Evolutionary conservation across 257 asterid genomes (phyloP).

Genomic region (Echium plantagineum): DNA sequence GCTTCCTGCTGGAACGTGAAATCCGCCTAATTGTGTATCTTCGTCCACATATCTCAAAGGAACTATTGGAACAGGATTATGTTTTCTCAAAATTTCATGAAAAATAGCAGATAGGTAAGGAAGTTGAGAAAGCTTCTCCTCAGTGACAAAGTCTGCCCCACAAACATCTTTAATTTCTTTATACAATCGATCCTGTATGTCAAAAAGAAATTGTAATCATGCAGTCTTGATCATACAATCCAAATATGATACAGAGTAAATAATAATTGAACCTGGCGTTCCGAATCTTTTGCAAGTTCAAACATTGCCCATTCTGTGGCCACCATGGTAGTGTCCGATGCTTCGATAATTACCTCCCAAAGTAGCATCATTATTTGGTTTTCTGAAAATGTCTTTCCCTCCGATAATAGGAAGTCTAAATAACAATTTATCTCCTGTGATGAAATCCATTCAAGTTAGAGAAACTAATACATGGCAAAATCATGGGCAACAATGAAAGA

Average conservation of each 20-base stretch:
- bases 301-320: constrained; percentile 87
- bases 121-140: constrained; percentile 56
- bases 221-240: background rate
- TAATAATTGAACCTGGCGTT: constrained; percentile 42
- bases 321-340: constrained; percentile 74
- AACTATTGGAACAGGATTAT: constrained; percentile 67
- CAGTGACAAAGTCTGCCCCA: constrained; percentile 40
- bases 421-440: constrained; percentile 53
- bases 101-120: constrained; percentile 77
- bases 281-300: constrained; percentile 64
- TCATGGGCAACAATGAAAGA: background rate
- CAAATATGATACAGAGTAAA: too few species aligned
- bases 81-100: constrained; percentile 70
- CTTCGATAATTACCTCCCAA: constrained; percentile 83
- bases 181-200: constrained; percentile 32
- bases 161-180: constrained; percentile 44
- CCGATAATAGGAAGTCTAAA: constrained; percentile 50
- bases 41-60: constrained; percentile 75
- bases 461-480: background rate
- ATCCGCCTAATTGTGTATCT: constrained; percentile 76
- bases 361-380: constrained; percentile 50
- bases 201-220: background rate
- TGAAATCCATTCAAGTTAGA: background rate
- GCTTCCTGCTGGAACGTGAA: constrained; percentile 50
- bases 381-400: constrained; percentile 53